Evolutionary conservation across 495 filamentous ascomycete species (phyloP), one percentile per base, ranked within the genome.

Genomic region (Xylaria longipes): DNA sequence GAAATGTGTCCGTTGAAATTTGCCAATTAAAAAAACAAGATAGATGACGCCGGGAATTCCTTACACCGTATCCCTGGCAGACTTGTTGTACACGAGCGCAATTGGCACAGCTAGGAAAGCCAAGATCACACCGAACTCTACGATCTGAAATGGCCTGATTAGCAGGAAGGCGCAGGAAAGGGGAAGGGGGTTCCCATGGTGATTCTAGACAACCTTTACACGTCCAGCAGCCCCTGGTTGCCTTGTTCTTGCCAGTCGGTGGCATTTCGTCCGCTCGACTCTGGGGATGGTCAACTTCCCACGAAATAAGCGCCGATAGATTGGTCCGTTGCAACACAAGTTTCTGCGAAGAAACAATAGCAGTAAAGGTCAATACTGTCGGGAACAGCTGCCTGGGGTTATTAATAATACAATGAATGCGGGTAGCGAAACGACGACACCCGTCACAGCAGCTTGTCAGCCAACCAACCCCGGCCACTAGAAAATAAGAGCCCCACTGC

Each of bases 91-190:
- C 50, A 43, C 74, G 74, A 68, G 62, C 31, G 70, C 77, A 76
- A 50, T 79, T 68, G 29, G 58, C 45, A 63, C 75, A 77, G 45
- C 64, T 69, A 11, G 75, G 75, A 14, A 62, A 37, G 64, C 48
- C 69, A 41, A 72, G 65, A 66, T 77, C 77, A 63, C 74, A 76
- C 27, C 58, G 74, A 41, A 77, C 56, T 69, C 66, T 72, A 56
- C 74, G 75, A 68, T 75, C 77, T 79, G 50, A 46, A 46, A 57
- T 29, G 3, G 6, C 1, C 41, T 6, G 17, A 20, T 69, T 48
- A 69, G 66, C 66, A 31, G 1, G 15, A 27, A 3, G 1, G 56
- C 39, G 14, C 5, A 50, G 3, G 17, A 14, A 69, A 37, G 35
- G 27, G 45, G 33, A 29, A 20, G n/a, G 0, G 12, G 33, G 5